Base-by-base conservation (phyloP, 1,284 basidiomycete species). In the Cutaneotrichosporon spelunceum region DNA sequence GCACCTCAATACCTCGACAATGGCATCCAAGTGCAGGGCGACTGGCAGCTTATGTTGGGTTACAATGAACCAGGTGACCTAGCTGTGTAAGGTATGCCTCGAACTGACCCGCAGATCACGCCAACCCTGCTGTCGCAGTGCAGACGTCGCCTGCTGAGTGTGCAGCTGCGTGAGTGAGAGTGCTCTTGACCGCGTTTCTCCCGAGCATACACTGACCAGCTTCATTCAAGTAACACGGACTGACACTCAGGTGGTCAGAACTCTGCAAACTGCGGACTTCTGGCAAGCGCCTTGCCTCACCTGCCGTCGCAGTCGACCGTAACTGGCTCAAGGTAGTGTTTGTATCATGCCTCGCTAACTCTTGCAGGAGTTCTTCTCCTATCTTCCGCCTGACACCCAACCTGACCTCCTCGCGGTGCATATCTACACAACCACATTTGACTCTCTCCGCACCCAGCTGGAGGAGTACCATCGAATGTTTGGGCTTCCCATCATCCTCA, bases 361-460 rank as follows among this genome's bases (percentile, higher is more conserved):
- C 27, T 57, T 33, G 9, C 56, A 66, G 73, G 64, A 71, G 23
- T 65, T 60, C 60, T 65, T 65, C 57, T 39, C 44, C 4, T 60
- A 68, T 14, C 65, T 78, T 19, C 70, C 71, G 0, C 52, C 53
- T 0, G 61, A 66, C 4, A 62, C 70, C 0, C 66, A 56, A 54
- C 76, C 76, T 1, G 69, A 74, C 54, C 68, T 68, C 48, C 66
- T 78, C 5, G 72, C 72, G 5, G 65, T 75, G 0, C 74, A 78
- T 55, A 63, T 78, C 45, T 78, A 78, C 63, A 78, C 74, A 3
- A 76, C 74, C 4, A 74, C 74, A 19, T 73, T 78, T 55, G 76
- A 76, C 1, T 60, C 54, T 42, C 74, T 78, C 64, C 59, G 60
- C 11, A 14, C 19, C 13, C 66, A 54, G 29, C 64, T 76, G 8